These are phyloP conservation scores for Colletotrichum sublineola DNA, from an alignment of 2,329 filamentous ascomycete genomes.

Conservation along the genomic window DNA sequence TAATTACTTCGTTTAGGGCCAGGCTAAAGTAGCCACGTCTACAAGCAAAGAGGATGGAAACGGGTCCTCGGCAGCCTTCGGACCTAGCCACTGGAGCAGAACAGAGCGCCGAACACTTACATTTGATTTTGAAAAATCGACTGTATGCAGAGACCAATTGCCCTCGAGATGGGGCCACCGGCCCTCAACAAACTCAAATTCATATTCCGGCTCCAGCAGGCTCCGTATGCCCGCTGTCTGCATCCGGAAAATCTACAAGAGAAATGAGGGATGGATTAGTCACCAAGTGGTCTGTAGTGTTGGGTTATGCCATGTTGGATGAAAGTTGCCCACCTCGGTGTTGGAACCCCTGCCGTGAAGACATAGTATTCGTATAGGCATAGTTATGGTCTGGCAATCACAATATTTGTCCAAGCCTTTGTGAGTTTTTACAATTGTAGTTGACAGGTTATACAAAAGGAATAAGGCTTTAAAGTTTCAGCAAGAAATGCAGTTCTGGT, in stretches of 20 bases:
- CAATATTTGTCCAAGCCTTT: not conserved
- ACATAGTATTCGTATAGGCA: not conserved
- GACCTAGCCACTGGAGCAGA: not conserved
- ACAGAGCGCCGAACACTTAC: conserved; percentile 1
- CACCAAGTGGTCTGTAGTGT: not conserved
- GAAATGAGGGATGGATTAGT: not conserved
- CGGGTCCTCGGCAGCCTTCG: not conserved
- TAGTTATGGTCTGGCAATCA: not conserved
- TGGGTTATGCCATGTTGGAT: not conserved
- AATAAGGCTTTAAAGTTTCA: not conserved
- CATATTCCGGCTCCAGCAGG: conserved; percentile 22
- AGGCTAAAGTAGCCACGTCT: not conserved
- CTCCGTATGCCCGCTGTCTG: conserved; percentile 24
- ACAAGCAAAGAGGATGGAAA: not conserved
- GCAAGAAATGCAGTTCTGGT: not conserved
- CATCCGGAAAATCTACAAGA: conserved; percentile 21
- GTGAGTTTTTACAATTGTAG: not conserved
- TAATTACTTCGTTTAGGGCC: not conserved
- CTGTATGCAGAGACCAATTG: conserved; percentile 24
- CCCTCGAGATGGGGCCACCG: conserved; percentile 23
- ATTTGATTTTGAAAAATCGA: conserved; percentile 26
- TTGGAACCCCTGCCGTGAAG: conserved; percentile 1
- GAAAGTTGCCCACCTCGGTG: not conserved
- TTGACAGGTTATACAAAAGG: not conserved
- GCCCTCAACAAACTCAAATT: conserved; percentile 23